Percentiles rank a stretch among this genome's conserved stretches.
These are phyloP conservation scores for Microdochium trichocladiopsis DNA, from an alignment of 2,329 filamentous ascomycete genomes.

Conservation along the genomic window DNA sequence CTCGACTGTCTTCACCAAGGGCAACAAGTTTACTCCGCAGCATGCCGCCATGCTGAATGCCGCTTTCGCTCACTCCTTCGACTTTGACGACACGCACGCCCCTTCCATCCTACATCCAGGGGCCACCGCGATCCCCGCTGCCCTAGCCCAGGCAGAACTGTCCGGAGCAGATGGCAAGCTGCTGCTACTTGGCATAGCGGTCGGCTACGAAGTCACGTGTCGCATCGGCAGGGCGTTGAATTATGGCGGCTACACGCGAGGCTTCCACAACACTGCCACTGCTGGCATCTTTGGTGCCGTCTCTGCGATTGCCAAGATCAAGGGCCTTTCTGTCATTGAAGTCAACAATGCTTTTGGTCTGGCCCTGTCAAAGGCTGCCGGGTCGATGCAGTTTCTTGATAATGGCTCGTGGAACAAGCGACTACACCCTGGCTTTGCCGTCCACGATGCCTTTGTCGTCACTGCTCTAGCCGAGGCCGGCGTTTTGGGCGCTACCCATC, in stretches of 20 bases:
- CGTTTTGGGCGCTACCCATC: conserved; percentile 11
- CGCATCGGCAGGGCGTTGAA: conserved; percentile 14
- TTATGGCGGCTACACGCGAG: conserved; percentile 13
- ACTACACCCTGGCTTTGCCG: conserved; percentile 18
- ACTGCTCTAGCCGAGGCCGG: conserved; percentile 15
- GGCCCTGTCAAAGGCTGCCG: conserved; percentile 15
- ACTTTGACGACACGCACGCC: conserved; percentile 37
- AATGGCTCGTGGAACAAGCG: conserved; percentile 20
- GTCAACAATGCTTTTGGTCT: conserved; percentile 15
- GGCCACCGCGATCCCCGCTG: conserved; percentile 28
- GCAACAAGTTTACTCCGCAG: conserved; percentile 22
- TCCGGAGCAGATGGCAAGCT: conserved; percentile 17
- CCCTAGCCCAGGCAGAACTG: conserved; percentile 19
- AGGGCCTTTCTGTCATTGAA: conserved; percentile 8
- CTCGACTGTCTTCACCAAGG: conserved; percentile 25
- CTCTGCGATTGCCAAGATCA: conserved; percentile 14
- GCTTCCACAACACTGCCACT: conserved; percentile 18
- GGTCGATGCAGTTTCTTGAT: conserved; percentile 21
- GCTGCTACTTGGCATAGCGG: conserved; percentile 19
- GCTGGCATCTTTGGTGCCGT: conserved; percentile 18
- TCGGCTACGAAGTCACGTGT: conserved; percentile 18
- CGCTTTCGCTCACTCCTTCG: conserved; percentile 31
- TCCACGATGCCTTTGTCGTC: conserved; percentile 17
- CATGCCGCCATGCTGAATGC: conserved; percentile 33
- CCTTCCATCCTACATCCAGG: conserved; percentile 31